Conservation (phyloP, 1,284 basidiomycete genomes). For the Ceratobasidium sp. region DNA sequence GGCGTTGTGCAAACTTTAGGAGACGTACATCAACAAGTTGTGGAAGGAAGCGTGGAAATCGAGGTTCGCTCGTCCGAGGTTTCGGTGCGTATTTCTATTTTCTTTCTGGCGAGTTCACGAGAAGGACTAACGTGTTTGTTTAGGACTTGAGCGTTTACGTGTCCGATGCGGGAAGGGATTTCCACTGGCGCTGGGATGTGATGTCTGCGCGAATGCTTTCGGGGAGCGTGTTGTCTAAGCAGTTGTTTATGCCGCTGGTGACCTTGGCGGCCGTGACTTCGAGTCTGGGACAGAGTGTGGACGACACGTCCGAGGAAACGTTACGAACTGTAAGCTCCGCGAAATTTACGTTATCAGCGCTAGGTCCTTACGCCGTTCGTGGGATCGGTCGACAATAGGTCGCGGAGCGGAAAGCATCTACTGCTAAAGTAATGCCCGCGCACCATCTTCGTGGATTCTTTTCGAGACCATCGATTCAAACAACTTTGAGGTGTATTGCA, state of each 20-base stretch:
- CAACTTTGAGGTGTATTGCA: conserved; percentile 23
- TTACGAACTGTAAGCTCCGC: conserved; percentile 13
- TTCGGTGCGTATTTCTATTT: conserved; percentile 1
- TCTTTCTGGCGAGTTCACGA: background rate
- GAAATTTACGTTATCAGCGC: no score
- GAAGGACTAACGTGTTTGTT: no score
- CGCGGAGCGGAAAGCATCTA: conserved; percentile 33
- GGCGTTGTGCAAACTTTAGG: conserved; percentile 26
- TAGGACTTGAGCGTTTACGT: conserved; percentile 40
- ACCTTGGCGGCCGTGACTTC: conserved; percentile 32
- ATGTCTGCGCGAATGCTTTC: conserved; percentile 31
- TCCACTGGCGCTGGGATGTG: conserved; percentile 45
- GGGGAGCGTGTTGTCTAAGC: conserved; percentile 15
- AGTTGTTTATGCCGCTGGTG: conserved; percentile 38
- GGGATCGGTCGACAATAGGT: background rate
- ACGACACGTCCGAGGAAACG: conserved; percentile 26
- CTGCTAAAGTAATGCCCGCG: conserved; percentile 39
- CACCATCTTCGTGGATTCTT: conserved; percentile 36
- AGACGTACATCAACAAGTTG: conserved; percentile 11
- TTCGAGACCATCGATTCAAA: conserved; percentile 13
- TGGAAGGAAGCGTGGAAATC: conserved; percentile 29
- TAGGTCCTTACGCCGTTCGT: background rate
- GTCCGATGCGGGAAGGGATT: conserved; percentile 21
- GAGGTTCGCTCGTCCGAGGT: conserved; percentile 31
- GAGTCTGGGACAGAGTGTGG: background rate